These are phyloP conservation scores for Exophiala sideris DNA, from an alignment of 2,329 filamentous ascomycete species.

Conservation along the genomic window DNA sequence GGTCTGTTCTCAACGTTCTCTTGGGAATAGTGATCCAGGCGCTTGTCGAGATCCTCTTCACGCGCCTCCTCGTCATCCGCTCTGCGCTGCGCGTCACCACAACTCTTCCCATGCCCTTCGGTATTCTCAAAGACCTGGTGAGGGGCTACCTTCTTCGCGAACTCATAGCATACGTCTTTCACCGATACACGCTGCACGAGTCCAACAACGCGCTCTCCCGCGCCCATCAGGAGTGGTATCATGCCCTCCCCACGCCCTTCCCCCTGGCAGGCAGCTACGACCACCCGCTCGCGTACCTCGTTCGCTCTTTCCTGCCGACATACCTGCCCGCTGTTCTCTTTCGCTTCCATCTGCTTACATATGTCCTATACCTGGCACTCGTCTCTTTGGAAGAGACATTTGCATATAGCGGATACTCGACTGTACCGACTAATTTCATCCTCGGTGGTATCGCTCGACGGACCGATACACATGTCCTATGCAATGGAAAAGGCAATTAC, in stretches of 20 bases:
- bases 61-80: conserved; percentile 50
- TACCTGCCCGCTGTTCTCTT: conserved; percentile 56
- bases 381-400: conserved; percentile 60
- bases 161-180: conserved; percentile 68
- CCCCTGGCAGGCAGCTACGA: conserved; percentile 60
- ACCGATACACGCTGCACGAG: conserved; percentile 67
- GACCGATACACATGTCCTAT: conserved; percentile 54
- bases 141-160: conserved; percentile 57
- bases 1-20: conserved; percentile 55
- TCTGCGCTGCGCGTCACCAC: conserved; percentile 59
- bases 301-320: conserved; percentile 54
- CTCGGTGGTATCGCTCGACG: conserved; percentile 57
- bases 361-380: conserved; percentile 52
- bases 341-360: conserved; percentile 61
- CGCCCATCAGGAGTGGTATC: conserved; percentile 55
- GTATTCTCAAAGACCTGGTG: conserved; percentile 54
- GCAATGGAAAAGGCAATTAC: conserved; percentile 44
- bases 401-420: conserved; percentile 58
- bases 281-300: conserved; percentile 55
- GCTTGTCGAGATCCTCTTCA: conserved; percentile 54
- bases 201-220: conserved; percentile 30
- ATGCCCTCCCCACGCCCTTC: conserved; percentile 52
- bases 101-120: conserved; percentile 61
- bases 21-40: conserved; percentile 55
- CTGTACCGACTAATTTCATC: conserved; percentile 57